A percentile compares a stretch with the other conserved stretches of the same genome.
phyloP scores from a whole-genome alignment of 768 basidiomycete species.

The Psilocybe subaeruginosa region DNA sequence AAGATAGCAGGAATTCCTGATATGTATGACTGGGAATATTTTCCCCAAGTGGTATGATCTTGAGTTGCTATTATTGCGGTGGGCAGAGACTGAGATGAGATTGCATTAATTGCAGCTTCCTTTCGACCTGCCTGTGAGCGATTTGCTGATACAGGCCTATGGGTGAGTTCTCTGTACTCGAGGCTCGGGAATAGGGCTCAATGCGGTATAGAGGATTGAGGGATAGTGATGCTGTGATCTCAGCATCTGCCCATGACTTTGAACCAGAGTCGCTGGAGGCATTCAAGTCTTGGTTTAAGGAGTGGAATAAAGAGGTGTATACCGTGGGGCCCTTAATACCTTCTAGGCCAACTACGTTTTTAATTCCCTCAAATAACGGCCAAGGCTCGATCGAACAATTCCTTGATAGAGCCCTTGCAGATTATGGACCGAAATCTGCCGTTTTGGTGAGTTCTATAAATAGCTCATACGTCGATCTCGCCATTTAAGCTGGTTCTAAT shows the following conservation, averaged over 20 bases:
- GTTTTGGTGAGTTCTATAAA: constrained; percentile 8
- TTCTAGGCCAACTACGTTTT: not conserved
- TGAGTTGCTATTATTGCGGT: not conserved
- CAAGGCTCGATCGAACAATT: not conserved
- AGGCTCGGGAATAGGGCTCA: no score
- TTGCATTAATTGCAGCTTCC: not conserved
- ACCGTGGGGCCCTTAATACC: constrained; percentile 13
- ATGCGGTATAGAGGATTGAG: not conserved
- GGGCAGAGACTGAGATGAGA: not conserved
- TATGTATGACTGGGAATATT: no score
- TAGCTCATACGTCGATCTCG: not conserved
- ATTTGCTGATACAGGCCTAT: not conserved
- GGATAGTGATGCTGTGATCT: constrained; percentile 8
- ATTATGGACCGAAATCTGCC: constrained; percentile 8
- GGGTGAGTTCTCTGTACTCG: not conserved
- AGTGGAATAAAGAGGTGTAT: constrained; percentile 2
- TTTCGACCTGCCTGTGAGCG: not conserved
- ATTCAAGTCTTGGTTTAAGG: constrained; percentile 7
- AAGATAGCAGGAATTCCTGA: constrained; percentile 4
- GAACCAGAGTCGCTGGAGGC: constrained; percentile 4
- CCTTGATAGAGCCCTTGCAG: not conserved
- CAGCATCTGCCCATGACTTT: not conserved
- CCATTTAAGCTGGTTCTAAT: not conserved
- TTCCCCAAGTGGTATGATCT: constrained; percentile 9
- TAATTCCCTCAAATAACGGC: not conserved